Percentiles rank a stretch among this genome's conserved stretches.
Conservation (phyloP, 805 yeast species). For the Pichia thaimueangensis region DNA sequence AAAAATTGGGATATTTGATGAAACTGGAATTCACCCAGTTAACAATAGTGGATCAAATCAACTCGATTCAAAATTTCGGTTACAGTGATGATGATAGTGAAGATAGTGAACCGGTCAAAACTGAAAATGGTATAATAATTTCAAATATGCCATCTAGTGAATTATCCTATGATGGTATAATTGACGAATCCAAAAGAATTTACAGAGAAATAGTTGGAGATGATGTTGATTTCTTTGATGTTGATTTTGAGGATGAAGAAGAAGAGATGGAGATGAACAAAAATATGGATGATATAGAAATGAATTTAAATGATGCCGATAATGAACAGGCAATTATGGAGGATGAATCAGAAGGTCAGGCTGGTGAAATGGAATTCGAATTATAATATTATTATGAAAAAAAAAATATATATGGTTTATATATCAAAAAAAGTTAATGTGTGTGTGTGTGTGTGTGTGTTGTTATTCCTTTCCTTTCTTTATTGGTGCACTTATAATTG, state of each 20-base stretch:
- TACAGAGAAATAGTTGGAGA: conserved; percentile 82
- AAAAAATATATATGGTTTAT: not conserved
- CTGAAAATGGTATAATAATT: conserved; percentile 38
- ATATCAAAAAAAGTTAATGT: not conserved
- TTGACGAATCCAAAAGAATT: conserved; percentile 70
- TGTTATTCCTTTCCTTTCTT: no score
- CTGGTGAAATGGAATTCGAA: conserved; percentile 35
- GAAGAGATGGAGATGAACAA: conserved; percentile 32
- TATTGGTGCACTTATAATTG: no score
- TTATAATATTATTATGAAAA: conserved; percentile 12
- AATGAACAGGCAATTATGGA: conserved; percentile 33
- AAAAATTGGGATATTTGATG: conserved; percentile 54
- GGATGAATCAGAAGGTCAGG: conserved; percentile 31
- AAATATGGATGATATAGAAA: not conserved
- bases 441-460: no score
- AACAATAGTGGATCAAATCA: conserved; percentile 40
- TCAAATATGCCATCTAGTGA: conserved; percentile 73
- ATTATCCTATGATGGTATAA: conserved; percentile 84
- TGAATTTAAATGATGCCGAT: conserved; percentile 4
- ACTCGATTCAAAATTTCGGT: conserved; percentile 11
- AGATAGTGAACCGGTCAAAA: no score
- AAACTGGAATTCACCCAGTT: conserved; percentile 58
- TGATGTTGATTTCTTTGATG: conserved; percentile 92
- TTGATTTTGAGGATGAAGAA: conserved; percentile 94
- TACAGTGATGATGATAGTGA: conserved; percentile 25